phyloP scores from a whole-genome alignment of 2,329 filamentous ascomycete species.

The Rachicladosporium sp. region DNA sequence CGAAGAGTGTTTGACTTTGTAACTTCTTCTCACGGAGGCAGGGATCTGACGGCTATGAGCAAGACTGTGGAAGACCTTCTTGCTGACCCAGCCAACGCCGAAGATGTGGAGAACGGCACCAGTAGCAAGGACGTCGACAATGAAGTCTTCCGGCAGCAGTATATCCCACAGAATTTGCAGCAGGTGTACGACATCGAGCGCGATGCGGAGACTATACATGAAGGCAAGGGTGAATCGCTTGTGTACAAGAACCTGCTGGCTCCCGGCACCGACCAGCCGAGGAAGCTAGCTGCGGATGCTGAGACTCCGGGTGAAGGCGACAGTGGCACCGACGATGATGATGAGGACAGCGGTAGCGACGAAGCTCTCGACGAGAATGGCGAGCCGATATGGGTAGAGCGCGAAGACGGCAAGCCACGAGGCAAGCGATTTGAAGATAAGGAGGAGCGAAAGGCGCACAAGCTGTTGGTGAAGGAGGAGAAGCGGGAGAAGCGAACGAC shows the following conservation, averaged over 20 bases:
- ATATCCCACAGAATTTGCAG: conserved; percentile 89
- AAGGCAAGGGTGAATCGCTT: conserved; percentile 62
- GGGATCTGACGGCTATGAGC: conserved; percentile 47
- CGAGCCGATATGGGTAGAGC: conserved; percentile 21
- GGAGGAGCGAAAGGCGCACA: conserved; percentile 79
- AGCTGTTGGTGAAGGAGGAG: conserved; percentile 83
- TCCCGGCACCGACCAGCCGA: conserved; percentile 24
- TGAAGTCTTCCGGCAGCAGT: conserved; percentile 89
- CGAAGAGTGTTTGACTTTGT: conserved; percentile 76
- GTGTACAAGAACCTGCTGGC: conserved; percentile 80
- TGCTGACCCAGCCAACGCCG: conserved; percentile 38
- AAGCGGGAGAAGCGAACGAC: conserved; percentile 86
- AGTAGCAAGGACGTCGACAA: conserved; percentile 58
- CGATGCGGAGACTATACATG: conserved; percentile 64
- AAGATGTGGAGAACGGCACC: conserved; percentile 39
- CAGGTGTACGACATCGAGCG: conserved; percentile 95
- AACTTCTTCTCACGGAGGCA: conserved; percentile 46
- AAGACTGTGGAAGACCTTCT: conserved; percentile 56
- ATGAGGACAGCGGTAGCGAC: conserved; percentile 10
- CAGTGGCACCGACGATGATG: conserved; percentile 25
- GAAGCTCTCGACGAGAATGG: conserved; percentile 34
- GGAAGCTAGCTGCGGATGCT: conserved; percentile 25
- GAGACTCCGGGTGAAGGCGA: conserved; percentile 21
- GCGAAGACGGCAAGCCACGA: conserved; percentile 51
- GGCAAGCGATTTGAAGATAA: conserved; percentile 86